These are phyloP conservation scores for Atractiella rhizophila DNA, from an alignment of 768 basidiomycete genomes.

Conservation along the genomic window DNA sequence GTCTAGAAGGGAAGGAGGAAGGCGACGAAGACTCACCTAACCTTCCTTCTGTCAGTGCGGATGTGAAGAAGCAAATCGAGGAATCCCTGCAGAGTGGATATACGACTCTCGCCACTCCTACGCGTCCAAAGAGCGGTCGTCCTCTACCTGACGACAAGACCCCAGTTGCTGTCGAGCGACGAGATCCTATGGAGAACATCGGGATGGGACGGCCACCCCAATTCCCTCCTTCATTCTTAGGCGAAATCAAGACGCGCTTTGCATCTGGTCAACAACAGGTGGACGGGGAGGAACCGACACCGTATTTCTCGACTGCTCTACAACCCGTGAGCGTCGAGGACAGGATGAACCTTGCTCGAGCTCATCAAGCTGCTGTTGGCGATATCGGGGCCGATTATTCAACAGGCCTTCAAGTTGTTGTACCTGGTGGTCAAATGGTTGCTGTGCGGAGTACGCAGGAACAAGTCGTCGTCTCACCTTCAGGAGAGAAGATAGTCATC, in stretches of 20 bases:
- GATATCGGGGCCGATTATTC: no score
- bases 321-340: no score
- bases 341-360: no score
- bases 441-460: no score
- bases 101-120: constrained; percentile 18
- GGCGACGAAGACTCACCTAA: constrained; percentile 22
- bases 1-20: constrained; percentile 42
- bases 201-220: neutral
- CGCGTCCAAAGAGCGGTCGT: neutral
- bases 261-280: neutral
- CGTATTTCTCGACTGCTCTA: neutral
- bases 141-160: neutral
- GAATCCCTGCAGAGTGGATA: constrained; percentile 47
- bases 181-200: neutral
- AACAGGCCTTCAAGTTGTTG: no score
- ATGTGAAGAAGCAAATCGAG: constrained; percentile 60
- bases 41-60: no score
- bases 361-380: no score
- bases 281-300: neutral
- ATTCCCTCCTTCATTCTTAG: neutral
- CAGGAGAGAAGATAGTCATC: no score
- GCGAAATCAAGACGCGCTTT: neutral
- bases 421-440: no score
- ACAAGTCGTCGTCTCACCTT: no score
- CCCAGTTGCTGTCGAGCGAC: neutral